Conservation (phyloP, 2,329 filamentous ascomycete species). For the Pseudogymnoascus sp. region DNA sequence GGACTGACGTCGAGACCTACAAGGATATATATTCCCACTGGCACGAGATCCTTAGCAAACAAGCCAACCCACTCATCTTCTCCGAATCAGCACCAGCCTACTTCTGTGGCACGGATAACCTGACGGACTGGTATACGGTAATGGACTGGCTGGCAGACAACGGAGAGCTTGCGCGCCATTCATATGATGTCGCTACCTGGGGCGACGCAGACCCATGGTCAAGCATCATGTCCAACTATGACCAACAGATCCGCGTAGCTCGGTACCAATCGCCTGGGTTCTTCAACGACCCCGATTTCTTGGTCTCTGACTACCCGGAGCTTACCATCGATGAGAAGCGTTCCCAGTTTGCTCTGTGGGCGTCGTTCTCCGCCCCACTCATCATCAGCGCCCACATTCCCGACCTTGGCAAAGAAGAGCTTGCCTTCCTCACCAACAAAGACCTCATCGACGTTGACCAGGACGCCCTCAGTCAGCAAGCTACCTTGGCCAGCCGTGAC, state of each 20-base stretch:
- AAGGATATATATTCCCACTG: conserved; percentile 33
- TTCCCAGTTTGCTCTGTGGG: conserved; percentile 19
- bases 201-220: conserved; percentile 31
- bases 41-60: conserved; percentile 30
- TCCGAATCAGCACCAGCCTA: conserved; percentile 38
- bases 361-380: conserved; percentile 22
- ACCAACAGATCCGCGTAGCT: conserved; percentile 26
- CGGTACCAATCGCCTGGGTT: conserved; percentile 29
- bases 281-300: conserved; percentile 16
- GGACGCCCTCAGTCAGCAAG: conserved; percentile 19
- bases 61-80: conserved; percentile 25
- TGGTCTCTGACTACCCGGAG: conserved; percentile 8
- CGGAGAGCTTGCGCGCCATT: conserved; percentile 31
- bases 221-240: conserved; percentile 40
- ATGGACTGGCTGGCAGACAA: conserved; percentile 34
- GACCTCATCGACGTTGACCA: conserved; percentile 11
- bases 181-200: conserved; percentile 24
- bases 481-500: conserved; percentile 34
- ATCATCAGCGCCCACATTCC: conserved; percentile 28
- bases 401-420: conserved; percentile 27
- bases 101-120: conserved; percentile 36
- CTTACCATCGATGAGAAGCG: conserved; percentile 11
- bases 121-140: conserved; percentile 36
- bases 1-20: conserved; percentile 31
- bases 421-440: conserved; percentile 31